Base-by-base conservation (phyloP, 768 basidiomycete species). In the Kwoniella mangroviensis region DNA sequence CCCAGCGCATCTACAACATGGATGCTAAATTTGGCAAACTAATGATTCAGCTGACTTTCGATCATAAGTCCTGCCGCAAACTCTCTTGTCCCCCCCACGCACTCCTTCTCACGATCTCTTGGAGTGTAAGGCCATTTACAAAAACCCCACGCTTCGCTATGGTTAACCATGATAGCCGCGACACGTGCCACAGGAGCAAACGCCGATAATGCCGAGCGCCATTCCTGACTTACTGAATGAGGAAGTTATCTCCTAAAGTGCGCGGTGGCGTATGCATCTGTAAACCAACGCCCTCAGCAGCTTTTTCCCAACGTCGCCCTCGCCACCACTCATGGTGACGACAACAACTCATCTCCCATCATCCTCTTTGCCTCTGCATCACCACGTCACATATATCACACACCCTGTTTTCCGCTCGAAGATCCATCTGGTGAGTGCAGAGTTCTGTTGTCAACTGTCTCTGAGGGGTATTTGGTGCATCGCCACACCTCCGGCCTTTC, bases 401-500 rank as follows among this genome's bases (percentile, higher is more conserved):
- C 2, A 24, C 11, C 43, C 7, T 56, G 13, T 19, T 42, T 4
- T 28, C 51, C 45, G 13, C 43, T 19, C 52, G 45, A 13, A n/a
- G n/a, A 22, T 12, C 12, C 62, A 26, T 49, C 62, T 7, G 62
- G 62, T 63, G 62, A 63, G 62, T 63, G n/a, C 51, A 40, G 22
- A 21, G 15, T 17, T 28, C 62, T 63, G 15, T 15, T 40, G 5
- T 19, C 9, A 13, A 19, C 10, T 28, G 11, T 28, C 7, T 63
- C 19, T 53, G 22, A n/a, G 45, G 41, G 41, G 40, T 9, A 40
- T 17, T 24, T 17, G 41, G 42, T 42, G 55, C 41, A 43, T 43
- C 4, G 65, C 65, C 65, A 66, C 65, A 66, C 53, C 26, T 42
- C 15, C 65, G 65, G 65, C 21, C 43, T 66, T 66, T 66, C 65